phyloP scores from a whole-genome alignment of 371 early-diverging fungal genomes.

The Actinomucor elegans region DNA sequence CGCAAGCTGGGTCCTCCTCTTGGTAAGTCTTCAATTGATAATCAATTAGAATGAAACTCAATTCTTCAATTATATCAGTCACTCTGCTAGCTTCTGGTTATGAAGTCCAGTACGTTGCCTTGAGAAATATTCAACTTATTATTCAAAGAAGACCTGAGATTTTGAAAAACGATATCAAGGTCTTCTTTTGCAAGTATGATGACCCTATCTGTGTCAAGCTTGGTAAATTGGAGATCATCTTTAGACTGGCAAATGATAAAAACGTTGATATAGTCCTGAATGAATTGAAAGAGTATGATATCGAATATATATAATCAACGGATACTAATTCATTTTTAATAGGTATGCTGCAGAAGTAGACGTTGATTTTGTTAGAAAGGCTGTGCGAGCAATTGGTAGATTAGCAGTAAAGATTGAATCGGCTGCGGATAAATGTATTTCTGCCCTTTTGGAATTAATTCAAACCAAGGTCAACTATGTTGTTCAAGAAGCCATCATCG shows the following conservation, averaged over 20 bases:
- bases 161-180: conserved; percentile 82
- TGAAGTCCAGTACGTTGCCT: conserved; percentile 93
- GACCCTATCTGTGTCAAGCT: conserved; percentile 96
- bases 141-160: conserved; percentile 82
- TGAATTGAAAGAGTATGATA: conserved; percentile 87
- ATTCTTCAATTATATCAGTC: no score
- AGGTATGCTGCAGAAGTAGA: conserved; percentile 93
- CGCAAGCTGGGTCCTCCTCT: conserved; percentile 89
- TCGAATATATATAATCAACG: not conserved
- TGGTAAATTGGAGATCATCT: conserved; percentile 90
- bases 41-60: no score
- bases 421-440: conserved; percentile 83
- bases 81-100: conserved; percentile 86
- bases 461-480: conserved; percentile 91
- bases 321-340: not conserved
- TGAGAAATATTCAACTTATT: conserved; percentile 88
- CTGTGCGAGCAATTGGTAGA: conserved; percentile 90
- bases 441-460: conserved; percentile 83
- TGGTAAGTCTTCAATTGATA: no score
- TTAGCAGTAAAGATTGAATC: conserved; percentile 88
- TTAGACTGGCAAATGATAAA: conserved; percentile 74
- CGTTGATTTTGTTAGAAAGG: conserved; percentile 93
- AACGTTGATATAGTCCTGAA: conserved; percentile 84
- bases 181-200: conserved; percentile 96
- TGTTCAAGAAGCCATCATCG: conserved; percentile 92